Percentiles rank a stretch among this genome's conserved stretches.
Conservation (phyloP, 2,329 filamentous ascomycete genomes). For the Botrytis aclada region DNA sequence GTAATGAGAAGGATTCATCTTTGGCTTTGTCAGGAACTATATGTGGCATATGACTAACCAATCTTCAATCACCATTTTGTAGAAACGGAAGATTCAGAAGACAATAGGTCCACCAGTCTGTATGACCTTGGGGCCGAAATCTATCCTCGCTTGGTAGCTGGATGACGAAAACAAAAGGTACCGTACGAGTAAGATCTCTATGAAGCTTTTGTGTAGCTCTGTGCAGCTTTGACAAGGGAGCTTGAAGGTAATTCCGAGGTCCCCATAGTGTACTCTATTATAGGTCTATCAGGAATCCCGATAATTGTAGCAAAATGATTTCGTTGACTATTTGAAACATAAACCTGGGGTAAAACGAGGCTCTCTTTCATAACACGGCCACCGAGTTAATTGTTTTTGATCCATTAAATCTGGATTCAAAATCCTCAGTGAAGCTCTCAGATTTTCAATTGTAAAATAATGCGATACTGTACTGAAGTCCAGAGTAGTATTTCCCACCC, state of each 20-base stretch:
- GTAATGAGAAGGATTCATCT: conserved; percentile 16
- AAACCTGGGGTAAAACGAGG: conserved; percentile 17
- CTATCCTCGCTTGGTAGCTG: background rate
- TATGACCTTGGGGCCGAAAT: conserved; percentile 15
- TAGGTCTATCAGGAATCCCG: background rate
- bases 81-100: background rate
- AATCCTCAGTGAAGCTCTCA: background rate
- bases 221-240: background rate
- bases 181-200: background rate
- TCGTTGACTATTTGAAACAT: background rate
- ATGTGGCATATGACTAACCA: conserved; percentile 14
- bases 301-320: background rate
- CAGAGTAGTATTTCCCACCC: background rate
- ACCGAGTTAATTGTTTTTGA: background rate
- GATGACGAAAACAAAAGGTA: conserved; percentile 6
- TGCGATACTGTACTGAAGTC: background rate
- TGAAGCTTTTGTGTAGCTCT: background rate
- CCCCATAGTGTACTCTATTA: background rate
- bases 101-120: background rate
- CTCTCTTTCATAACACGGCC: conserved; percentile 8
- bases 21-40: conserved; percentile 16
- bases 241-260: background rate
- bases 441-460: background rate
- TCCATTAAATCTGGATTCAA: background rate
- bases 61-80: background rate